phyloP scores from a whole-genome alignment of 768 basidiomycete genomes.

The Hericium rajendrae region DNA sequence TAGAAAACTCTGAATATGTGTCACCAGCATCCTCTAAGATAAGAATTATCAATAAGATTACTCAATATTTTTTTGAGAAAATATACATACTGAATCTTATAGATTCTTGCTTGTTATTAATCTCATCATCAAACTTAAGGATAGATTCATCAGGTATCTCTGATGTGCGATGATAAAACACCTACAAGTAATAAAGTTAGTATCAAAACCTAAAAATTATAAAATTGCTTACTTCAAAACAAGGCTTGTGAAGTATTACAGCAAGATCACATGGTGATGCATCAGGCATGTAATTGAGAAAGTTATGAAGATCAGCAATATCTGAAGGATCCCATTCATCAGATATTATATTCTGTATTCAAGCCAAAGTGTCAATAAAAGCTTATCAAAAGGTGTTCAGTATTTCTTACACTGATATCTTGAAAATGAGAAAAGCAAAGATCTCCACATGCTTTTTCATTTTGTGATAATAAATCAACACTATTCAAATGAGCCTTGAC shows the following conservation, averaged over 20 bases:
- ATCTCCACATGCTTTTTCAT: not conserved
- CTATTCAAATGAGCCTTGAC: not conserved
- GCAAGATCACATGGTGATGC: conserved; percentile 45
- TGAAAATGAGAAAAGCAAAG: not conserved
- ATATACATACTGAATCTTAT: too few species aligned
- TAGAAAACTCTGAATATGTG: too few species aligned
- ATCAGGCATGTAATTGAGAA: conserved; percentile 37
- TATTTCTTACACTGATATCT: conserved; percentile 2
- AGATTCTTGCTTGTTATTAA: too few species aligned
- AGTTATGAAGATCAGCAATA: conserved; percentile 26
- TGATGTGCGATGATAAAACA: too few species aligned
- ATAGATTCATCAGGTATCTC: too few species aligned
- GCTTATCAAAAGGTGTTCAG: not conserved
- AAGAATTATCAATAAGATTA: too few species aligned
- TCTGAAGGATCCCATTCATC: conserved; percentile 27
- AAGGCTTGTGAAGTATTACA: conserved; percentile 45
- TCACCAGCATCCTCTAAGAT: too few species aligned
- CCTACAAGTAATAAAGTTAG: too few species aligned
- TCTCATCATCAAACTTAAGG: too few species aligned
- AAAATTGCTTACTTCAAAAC: conserved; percentile 37
- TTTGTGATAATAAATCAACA: not conserved
- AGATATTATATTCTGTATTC: not conserved
- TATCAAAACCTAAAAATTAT: too few species aligned
- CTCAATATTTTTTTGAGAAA: too few species aligned
- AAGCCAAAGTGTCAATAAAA: not conserved